A percentile compares a stretch with the other conserved stretches of the same genome.
Conservation (phyloP, 106 monocot species). For the Ottelia alismoides region DNA sequence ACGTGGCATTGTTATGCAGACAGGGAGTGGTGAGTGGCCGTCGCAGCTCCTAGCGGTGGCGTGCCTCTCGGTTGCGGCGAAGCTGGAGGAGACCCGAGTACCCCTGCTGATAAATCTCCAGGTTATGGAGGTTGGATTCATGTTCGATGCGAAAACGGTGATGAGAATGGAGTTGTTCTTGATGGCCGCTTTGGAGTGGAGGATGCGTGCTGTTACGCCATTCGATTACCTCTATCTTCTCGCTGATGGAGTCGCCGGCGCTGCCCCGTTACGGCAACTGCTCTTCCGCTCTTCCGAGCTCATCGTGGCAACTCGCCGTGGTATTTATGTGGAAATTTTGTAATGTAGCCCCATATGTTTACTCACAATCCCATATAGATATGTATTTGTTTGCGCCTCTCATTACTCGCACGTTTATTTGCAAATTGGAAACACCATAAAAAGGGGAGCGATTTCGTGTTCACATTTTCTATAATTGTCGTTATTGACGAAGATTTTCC, state of each 20-base stretch:
- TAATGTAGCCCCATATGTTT: too few species aligned
- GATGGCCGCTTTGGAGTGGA: conserved; percentile 48
- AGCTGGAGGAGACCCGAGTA: conserved; percentile 62
- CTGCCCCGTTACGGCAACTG: not conserved
- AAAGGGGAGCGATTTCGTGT: too few species aligned
- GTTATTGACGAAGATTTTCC: too few species aligned
- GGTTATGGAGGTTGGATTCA: conserved; percentile 32
- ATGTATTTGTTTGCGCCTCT: too few species aligned
- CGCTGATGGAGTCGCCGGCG: conserved; percentile 18
- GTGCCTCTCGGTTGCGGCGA: conserved; percentile 73
- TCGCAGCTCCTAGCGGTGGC: conserved; percentile 66
- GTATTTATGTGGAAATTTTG: not conserved
- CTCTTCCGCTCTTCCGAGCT: conserved; percentile 15
- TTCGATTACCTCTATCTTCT: conserved; percentile 45
- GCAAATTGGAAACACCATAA: too few species aligned
- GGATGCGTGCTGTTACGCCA: conserved; percentile 37
- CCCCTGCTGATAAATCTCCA: conserved; percentile 67
- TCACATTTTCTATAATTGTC: too few species aligned
- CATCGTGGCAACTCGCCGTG: conserved; percentile 1
- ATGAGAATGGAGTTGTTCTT: conserved; percentile 58
- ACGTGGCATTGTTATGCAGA: not conserved
- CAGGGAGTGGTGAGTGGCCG: conserved; percentile 27
- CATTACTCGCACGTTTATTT: too few species aligned
- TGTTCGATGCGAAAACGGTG: conserved; percentile 55
- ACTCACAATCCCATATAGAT: too few species aligned